These are phyloP conservation scores for Rhynchosporium secalis DNA, from an alignment of 2,329 filamentous ascomycete species.

Conservation along the genomic window DNA sequence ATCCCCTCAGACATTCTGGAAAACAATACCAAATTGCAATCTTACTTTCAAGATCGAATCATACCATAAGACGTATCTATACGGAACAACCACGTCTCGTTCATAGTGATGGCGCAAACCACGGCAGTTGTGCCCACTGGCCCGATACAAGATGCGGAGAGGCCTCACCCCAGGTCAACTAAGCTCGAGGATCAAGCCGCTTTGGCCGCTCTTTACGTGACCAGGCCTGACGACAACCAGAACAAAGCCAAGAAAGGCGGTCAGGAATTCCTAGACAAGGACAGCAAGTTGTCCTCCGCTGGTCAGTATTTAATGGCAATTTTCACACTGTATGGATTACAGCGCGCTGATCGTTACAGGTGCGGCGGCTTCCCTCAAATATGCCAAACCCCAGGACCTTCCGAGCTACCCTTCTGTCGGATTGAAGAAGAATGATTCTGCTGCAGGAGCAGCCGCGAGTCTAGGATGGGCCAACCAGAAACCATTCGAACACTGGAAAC, in stretches of 20 bases:
- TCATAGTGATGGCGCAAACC: conserved; percentile 23
- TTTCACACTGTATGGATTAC: background rate
- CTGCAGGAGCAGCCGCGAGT: conserved; percentile 72
- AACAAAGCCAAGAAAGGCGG: conserved; percentile 21
- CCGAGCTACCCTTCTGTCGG: conserved; percentile 73
- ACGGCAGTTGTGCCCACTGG: conserved; percentile 23
- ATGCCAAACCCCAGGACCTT: conserved; percentile 70
- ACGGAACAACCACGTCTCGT: background rate
- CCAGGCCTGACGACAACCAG: conserved; percentile 39
- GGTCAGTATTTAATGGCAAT: conserved; percentile 45
- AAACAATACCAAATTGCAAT: background rate
- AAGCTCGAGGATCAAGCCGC: conserved; percentile 52
- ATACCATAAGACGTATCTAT: background rate
- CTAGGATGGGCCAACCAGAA: conserved; percentile 72
- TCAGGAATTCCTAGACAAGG: conserved; percentile 45
- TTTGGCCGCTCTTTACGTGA: conserved; percentile 60
- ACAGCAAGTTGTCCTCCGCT: conserved; percentile 58
- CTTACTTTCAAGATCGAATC: background rate
- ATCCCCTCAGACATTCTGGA: background rate
- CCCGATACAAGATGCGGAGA: conserved; percentile 24
- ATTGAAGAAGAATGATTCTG: conserved; percentile 53
- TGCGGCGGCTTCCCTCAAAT: conserved; percentile 63
- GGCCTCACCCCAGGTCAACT: conserved; percentile 27
- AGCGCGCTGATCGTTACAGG: conserved; percentile 43
- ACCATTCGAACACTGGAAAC: conserved; percentile 65